These are phyloP conservation scores for Lasiodiplodia gonubiensis DNA, from an alignment of 2,329 filamentous ascomycete genomes.

Conservation along the genomic window DNA sequence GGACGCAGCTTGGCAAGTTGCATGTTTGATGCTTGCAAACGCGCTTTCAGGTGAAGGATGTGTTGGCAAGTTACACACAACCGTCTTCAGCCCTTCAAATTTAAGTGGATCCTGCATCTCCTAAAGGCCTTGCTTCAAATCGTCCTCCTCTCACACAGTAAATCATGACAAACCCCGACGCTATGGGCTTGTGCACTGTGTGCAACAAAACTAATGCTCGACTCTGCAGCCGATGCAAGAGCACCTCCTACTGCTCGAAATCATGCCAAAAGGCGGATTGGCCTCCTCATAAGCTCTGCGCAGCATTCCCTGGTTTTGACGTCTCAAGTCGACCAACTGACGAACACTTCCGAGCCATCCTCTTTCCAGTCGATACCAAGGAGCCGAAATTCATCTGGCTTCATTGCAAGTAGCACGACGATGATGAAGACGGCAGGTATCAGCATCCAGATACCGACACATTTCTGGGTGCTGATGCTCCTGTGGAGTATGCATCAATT, in stretches of 20 bases:
- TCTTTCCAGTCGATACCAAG: conserved; percentile 24
- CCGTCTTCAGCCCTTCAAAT: background rate
- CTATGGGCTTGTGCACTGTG: background rate
- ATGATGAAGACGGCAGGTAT: background rate
- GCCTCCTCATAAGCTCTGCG: conserved; percentile 28
- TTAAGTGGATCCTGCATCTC: background rate
- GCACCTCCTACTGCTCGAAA: conserved; percentile 25
- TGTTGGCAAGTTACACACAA: background rate
- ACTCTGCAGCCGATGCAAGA: conserved; percentile 27
- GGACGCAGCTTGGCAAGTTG: background rate
- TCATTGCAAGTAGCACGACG: background rate
- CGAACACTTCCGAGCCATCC: conserved; percentile 20
- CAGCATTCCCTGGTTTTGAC: conserved; percentile 24
- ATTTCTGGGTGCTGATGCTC: background rate
- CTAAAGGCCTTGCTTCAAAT: background rate
- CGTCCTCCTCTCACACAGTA: background rate
- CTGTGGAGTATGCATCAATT: background rate
- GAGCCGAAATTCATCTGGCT: conserved; percentile 27
- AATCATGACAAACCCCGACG: background rate
- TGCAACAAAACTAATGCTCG: conserved; percentile 3
- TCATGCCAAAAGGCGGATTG: conserved; percentile 28
- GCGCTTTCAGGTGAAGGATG: background rate
- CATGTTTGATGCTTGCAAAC: background rate
- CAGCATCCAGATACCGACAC: background rate
- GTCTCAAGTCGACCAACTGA: conserved; percentile 9